Evolutionary conservation across 768 basidiomycete species (phyloP), one percentile per base, ranked within the genome.

Genomic region (Calocybe indica): DNA sequence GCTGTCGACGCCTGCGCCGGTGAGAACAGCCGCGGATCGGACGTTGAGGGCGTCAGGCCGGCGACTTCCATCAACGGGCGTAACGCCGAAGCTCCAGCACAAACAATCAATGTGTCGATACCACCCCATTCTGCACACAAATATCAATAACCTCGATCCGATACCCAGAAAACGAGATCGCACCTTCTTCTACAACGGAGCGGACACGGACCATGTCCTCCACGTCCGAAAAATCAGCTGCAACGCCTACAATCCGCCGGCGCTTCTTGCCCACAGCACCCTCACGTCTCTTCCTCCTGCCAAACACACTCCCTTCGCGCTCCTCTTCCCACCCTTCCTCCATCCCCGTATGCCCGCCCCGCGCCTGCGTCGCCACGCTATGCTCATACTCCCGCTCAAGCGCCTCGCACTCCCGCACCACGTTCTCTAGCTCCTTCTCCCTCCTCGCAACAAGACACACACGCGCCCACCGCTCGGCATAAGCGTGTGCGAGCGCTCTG

Each of bases 1-100:
- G 79, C 77, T 5, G 62, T 55, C 1, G 68, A 69, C 6, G 77
- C 72, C 35, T 76, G 68, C 10, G 59, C 54, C 8, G 68, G 66
- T 6, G 58, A 48, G 35, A 66, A 61, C 4, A 22, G 22, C 22
- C 22, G 22, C 22, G 22, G 22, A 10, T 58, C 60, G 8, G 53
- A 60, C 10, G 55, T 65, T 5, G 62, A 49, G 0, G 65, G 56
- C 41, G 76, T 66, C 0, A 78, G 68, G 2, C 83, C 85, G 11
- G 88, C 84, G 7, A 90, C 64, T 2, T 79, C 75, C 62, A 93
- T 71, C 22, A 95, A 67, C 0, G 92, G 86, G 45, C 78, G 80
- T 2, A 92, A 70, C 8, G 91, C 83, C 1, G 89, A 89, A 0
- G 93, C 87, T 3, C 93, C 93, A 2, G 92, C 91, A 31, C 79